A percentile compares a stretch with the other conserved stretches of the same genome.
Evolutionary conservation across 805 yeast species (phyloP).

Genomic region (Candida germanica): DNA sequence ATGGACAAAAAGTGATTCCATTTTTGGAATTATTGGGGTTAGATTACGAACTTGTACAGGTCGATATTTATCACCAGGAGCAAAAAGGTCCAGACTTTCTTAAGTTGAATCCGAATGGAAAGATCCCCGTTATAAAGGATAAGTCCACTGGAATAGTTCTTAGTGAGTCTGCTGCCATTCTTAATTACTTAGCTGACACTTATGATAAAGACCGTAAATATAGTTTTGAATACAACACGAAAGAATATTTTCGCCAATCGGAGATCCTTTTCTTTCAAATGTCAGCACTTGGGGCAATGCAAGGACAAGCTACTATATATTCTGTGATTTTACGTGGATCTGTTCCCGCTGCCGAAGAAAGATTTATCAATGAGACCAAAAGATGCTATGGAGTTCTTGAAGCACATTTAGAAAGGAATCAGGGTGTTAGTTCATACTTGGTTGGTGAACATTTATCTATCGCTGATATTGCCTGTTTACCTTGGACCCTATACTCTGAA

Average conservation of each 20-base stretch:
- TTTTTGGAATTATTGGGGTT: slow-evolving; percentile 41
- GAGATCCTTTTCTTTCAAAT: slow-evolving; percentile 56
- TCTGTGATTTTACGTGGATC: slow-evolving; percentile 43
- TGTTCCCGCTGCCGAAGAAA: slow-evolving; percentile 50
- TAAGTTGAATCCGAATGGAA: slow-evolving; percentile 60
- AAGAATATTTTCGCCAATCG: slow-evolving; percentile 48
- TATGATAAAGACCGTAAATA: slow-evolving; percentile 53
- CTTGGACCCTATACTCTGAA: slow-evolving; percentile 36
- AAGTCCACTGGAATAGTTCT: slow-evolving; percentile 43
- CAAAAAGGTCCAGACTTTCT: slow-evolving; percentile 59
- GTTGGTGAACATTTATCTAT: slow-evolving; percentile 58
- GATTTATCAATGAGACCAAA: slow-evolving; percentile 49
- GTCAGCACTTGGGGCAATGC: slow-evolving; percentile 57
- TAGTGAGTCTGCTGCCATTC: slow-evolving; percentile 60
- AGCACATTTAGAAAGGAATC: slow-evolving; percentile 43
- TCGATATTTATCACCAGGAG: slow-evolving; percentile 41
- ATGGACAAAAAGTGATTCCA: slow-evolving; percentile 41
- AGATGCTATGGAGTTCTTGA: slow-evolving; percentile 55
- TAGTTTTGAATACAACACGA: slow-evolving; percentile 34
- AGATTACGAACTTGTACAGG: slow-evolving; percentile 35
- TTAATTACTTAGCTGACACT: slow-evolving; percentile 55
- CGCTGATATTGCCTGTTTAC: slow-evolving; percentile 52
- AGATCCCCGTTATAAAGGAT: slow-evolving; percentile 53
- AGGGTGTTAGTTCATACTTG: slow-evolving; percentile 43
- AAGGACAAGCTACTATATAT: slow-evolving; percentile 58